These are phyloP conservation scores for Dendrocalamus sinicus DNA, from an alignment of 176 grass and related monocot genomes.

Conservation along the genomic window DNA sequence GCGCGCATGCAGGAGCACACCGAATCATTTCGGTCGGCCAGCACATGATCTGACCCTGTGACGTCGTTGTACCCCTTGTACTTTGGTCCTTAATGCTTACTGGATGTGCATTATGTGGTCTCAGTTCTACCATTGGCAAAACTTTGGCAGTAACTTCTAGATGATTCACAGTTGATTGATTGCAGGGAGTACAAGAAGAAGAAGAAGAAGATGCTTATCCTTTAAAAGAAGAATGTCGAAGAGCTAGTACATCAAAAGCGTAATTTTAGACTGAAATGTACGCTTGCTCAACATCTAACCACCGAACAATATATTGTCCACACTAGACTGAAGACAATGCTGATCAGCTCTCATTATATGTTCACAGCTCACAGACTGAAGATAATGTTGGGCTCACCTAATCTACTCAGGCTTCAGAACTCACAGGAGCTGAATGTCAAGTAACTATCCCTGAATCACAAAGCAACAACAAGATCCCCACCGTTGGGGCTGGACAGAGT, in stretches of 20 bases:
- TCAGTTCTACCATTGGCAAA: not conserved
- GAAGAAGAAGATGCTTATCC: not conserved
- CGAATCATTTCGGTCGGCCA: constrained; percentile 41
- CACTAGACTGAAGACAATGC: not conserved
- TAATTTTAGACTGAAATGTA: not conserved
- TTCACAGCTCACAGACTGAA: not conserved
- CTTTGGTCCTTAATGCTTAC: not conserved
- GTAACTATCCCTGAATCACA: not conserved
- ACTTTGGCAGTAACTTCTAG: not conserved
- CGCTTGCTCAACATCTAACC: not conserved
- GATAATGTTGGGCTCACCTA: not conserved
- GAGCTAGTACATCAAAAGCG: not conserved
- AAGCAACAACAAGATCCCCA: not conserved
- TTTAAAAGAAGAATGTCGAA: not conserved
- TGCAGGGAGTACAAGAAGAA: not conserved
- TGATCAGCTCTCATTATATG: not conserved
- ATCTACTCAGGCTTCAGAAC: not conserved
- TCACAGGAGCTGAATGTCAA: not conserved
- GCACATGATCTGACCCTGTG: constrained; percentile 33
- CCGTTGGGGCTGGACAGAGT: not conserved
- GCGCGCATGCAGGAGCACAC: constrained; percentile 38
- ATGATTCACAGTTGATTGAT: not conserved
- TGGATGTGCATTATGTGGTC: not conserved
- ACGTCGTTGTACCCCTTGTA: not conserved
- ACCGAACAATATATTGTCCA: not conserved